Conservation (phyloP, 202 grass and related monocot genomes). For the Panicum hallii region DNA sequence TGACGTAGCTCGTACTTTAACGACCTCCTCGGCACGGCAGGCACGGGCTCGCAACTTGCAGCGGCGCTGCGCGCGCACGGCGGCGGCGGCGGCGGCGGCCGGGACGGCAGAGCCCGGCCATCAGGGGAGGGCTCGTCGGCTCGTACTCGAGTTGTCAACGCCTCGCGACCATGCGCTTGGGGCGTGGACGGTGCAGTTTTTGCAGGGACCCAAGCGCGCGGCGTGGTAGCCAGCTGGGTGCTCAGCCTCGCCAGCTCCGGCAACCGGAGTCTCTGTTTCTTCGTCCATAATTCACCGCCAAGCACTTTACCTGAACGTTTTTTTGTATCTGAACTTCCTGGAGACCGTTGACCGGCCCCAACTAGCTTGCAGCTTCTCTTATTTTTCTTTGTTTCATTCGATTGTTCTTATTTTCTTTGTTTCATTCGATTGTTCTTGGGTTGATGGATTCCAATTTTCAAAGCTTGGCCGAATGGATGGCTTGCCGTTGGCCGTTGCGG, state of each 20-base stretch:
- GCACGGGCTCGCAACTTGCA: slow-evolving; percentile 8
- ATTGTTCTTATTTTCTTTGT: background rate
- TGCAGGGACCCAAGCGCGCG: background rate
- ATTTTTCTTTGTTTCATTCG: background rate
- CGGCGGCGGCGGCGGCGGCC: background rate
- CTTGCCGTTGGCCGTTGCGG: background rate
- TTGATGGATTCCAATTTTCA: background rate
- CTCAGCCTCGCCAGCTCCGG: background rate
- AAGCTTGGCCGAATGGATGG: background rate
- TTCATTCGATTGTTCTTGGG: background rate
- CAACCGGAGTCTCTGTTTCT: slow-evolving; percentile 16
- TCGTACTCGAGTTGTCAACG: slow-evolving; percentile 35
- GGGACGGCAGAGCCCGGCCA: background rate
- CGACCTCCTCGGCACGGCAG: background rate
- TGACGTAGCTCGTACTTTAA: slow-evolving; percentile 30
- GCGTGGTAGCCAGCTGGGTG: background rate
- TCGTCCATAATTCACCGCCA: background rate
- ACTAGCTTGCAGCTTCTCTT: background rate
- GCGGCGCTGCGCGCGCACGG: background rate
- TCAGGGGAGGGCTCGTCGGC: background rate
- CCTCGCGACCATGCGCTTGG: slow-evolving; percentile 26
- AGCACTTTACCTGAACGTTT: background rate
- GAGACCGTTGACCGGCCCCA: background rate
- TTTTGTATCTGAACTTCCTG: background rate
- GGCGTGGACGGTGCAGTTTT: slow-evolving; percentile 6